These are phyloP conservation scores for Lipomyces orientalis DNA, from an alignment of 805 yeast species.

Conservation along the genomic window DNA sequence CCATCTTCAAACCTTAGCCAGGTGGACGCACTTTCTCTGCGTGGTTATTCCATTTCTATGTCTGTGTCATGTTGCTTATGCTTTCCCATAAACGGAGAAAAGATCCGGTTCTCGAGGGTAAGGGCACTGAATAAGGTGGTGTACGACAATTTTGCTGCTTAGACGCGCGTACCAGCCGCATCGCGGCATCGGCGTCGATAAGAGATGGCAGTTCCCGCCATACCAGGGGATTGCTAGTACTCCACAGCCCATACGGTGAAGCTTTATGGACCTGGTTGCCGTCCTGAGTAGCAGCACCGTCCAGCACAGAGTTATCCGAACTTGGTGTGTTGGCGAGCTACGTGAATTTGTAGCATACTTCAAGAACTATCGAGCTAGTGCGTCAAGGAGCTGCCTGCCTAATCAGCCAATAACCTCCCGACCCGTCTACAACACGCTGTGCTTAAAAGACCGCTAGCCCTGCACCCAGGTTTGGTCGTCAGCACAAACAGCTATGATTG, in stretches of 20 bases:
- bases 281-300: background rate
- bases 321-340: background rate
- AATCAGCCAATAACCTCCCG: background rate
- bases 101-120: background rate
- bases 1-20: background rate
- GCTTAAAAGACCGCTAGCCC: background rate
- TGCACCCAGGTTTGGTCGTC: background rate
- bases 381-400: background rate
- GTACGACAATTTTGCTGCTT: background rate
- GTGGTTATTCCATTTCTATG: background rate
- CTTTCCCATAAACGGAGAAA: background rate
- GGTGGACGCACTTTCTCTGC: background rate
- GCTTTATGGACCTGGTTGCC: background rate
- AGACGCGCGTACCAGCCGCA: background rate
- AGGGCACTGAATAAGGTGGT: background rate
- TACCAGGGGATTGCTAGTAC: background rate
- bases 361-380: background rate
- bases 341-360: background rate
- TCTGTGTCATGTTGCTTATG: background rate
- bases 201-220: background rate
- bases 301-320: background rate
- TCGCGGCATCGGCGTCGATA: background rate
- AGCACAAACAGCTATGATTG: background rate
- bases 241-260: background rate
- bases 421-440: background rate